These are phyloP conservation scores for Massarina eburnea DNA, from an alignment of 2,329 filamentous ascomycete species.

Conservation along the genomic window DNA sequence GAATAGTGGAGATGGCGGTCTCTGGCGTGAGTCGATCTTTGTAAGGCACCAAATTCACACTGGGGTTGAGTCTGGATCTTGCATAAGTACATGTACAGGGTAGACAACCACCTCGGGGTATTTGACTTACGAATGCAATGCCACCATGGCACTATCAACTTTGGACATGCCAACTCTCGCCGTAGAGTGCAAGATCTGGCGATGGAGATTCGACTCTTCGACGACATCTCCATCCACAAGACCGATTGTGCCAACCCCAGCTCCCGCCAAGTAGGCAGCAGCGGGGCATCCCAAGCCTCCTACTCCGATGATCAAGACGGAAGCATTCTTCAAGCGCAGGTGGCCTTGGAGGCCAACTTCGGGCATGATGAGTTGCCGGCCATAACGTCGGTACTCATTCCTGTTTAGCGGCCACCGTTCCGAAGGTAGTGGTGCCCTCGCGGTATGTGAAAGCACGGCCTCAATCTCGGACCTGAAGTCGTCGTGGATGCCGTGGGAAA, in stretches of 20 bases:
- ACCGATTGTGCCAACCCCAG: constrained; percentile 81
- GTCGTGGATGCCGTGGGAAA: constrained; percentile 45
- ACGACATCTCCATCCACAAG: constrained; percentile 87
- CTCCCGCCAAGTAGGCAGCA: constrained; percentile 86
- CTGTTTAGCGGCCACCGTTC: constrained; percentile 65
- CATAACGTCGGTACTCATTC: constrained; percentile 84
- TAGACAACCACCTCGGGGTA: background rate
- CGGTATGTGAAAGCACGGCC: constrained; percentile 34
- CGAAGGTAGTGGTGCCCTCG: constrained; percentile 8
- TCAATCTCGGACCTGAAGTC: constrained; percentile 48
- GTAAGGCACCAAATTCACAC: constrained; percentile 65
- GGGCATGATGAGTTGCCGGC: constrained; percentile 85
- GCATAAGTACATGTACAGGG: background rate
- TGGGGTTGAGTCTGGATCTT: constrained; percentile 67
- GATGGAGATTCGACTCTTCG: constrained; percentile 87
- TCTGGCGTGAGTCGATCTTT: constrained; percentile 65
- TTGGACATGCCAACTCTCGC: constrained; percentile 73
- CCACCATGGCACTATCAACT: constrained; percentile 67
- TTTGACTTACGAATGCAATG: constrained; percentile 47
- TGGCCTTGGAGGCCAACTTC: constrained; percentile 80
- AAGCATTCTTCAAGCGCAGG: constrained; percentile 67
- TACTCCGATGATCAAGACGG: constrained; percentile 79
- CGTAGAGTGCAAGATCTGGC: constrained; percentile 81
- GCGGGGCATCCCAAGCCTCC: constrained; percentile 92
- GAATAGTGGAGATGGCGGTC: constrained; percentile 68